Base-by-base conservation (phyloP, 768 basidiomycete species). In the Amanita polypyramis region DNA sequence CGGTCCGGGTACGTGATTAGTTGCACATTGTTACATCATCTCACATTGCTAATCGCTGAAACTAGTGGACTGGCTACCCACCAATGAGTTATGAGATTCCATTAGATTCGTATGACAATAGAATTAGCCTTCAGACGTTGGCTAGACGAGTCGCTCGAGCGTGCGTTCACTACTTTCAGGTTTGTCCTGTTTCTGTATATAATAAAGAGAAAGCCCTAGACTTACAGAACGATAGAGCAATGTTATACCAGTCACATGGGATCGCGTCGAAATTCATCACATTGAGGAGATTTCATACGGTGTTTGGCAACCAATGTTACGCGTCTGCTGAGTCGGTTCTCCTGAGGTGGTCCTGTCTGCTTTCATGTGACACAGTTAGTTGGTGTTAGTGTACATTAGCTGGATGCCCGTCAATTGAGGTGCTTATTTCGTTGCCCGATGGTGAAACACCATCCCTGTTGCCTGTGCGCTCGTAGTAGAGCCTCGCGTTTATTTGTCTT, bases 51-150 rank as follows among this genome's bases (percentile, higher is more conserved):
- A 21, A 45, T 45, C 19, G 19, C 35, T 38, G 25, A 23, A n/a
- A 17, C 25, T 25, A 85, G 84, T 87, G 83, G 83, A 68, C 75
- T 36, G 83, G 83, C 1, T 84, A 85, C 56, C 62, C 71, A 35
- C 73, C 82, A 7, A 71, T 84, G 61, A 84, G 80, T 35, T 87
- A 85, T 54, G 80, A 85, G 58, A 78, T 87, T 37, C 84, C 85
- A 1, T 64, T 85, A 37, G 81, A 85, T 54, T 72, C 72, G 9
- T 82, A 81, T 56, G 74, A 77, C 48, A 77, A 81, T 25, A 77
- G 76, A 38, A 73, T 82, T 34, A 77, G 77, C 56, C 66, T 86
- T 30, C 73, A 78, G 61, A 80, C 81, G 4, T 72, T 87, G 23
- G 78, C 79, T 41, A 71, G 85, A 56, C 72, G 85, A 46, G 75